A percentile compares a stretch with the other conserved stretches of the same genome.
Evolutionary conservation across 495 filamentous ascomycete species (phyloP).

Genomic region (Cetradonia linearis): DNA sequence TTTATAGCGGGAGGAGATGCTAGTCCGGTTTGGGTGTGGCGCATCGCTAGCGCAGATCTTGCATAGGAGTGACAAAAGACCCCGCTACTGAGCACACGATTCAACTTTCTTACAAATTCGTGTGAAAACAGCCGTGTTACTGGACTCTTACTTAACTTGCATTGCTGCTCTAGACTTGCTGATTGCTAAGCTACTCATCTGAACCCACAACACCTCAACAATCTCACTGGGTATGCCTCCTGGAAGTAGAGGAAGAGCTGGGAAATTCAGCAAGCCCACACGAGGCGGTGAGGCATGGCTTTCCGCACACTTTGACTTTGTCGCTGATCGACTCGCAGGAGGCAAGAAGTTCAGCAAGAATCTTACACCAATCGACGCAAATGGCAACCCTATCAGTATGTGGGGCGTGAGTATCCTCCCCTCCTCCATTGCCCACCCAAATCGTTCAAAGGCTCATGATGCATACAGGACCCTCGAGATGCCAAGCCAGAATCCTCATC

Average conservation of each 20-base stretch:
- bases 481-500: slow-evolving; percentile 32
- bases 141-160: neutral
- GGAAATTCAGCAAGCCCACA: slow-evolving; percentile 88
- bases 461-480: slow-evolving; percentile 39
- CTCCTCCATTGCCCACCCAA: too few relatives aligned
- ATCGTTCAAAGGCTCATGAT: slow-evolving; percentile 3
- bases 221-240: slow-evolving; percentile 44
- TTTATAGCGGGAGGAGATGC: too few relatives aligned
- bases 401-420: slow-evolving; percentile 68
- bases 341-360: slow-evolving; percentile 92
- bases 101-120: neutral
- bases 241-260: slow-evolving; percentile 64
- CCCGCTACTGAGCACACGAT: slow-evolving; percentile 8
- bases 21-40: neutral
- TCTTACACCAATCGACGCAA: slow-evolving; percentile 72
- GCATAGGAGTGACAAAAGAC: slow-evolving; percentile 1
- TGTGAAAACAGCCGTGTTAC: neutral
- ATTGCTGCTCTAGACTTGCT: neutral
- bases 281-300: slow-evolving; percentile 60
- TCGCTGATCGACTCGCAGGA: slow-evolving; percentile 41
- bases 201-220: neutral
- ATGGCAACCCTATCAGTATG: slow-evolving; percentile 67
- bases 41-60: neutral
- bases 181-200: neutral
- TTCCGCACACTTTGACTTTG: neutral